A percentile compares a stretch with the other conserved stretches of the same genome.
phyloP scores from a whole-genome alignment of 75 land plant genomes.

The Cupressus sempervirens region DNA sequence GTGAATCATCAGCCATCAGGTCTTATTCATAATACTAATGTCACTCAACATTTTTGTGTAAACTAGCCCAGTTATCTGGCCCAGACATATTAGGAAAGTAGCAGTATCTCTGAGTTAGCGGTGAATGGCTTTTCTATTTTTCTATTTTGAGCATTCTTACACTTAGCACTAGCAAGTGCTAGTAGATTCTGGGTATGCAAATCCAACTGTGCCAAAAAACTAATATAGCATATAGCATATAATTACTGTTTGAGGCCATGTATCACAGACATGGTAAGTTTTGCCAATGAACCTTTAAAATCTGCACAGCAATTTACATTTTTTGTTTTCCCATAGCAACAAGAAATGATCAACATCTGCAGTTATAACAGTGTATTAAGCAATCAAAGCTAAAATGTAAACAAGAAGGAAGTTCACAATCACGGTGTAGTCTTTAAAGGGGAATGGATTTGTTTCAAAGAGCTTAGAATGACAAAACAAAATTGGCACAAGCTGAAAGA shows the following conservation, averaged over 20 bases:
- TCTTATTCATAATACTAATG: too few species aligned
- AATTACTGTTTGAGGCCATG: neutral
- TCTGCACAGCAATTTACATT: neutral
- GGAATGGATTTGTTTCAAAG: neutral
- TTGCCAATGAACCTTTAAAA: too few species aligned
- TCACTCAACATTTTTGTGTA: neutral
- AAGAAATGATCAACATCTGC: neutral
- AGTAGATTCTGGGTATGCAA: neutral
- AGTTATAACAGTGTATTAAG: neutral
- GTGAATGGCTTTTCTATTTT: neutral
- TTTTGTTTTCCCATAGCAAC: neutral
- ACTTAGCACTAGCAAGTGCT: neutral
- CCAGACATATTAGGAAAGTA: neutral
- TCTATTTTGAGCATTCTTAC: neutral
- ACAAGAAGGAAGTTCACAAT: neutral
- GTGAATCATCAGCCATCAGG: too few species aligned
- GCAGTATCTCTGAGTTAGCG: neutral
- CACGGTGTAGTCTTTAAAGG: neutral
- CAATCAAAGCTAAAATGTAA: neutral
- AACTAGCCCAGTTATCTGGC: neutral
- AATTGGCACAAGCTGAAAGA: neutral
- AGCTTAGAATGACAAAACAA: neutral
- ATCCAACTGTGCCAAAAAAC: neutral
- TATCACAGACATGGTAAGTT: neutral
- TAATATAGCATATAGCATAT: neutral